Evolutionary conservation across 2,329 filamentous ascomycete genomes (phyloP).

Genomic region (Gnomoniopsis sp.): DNA sequence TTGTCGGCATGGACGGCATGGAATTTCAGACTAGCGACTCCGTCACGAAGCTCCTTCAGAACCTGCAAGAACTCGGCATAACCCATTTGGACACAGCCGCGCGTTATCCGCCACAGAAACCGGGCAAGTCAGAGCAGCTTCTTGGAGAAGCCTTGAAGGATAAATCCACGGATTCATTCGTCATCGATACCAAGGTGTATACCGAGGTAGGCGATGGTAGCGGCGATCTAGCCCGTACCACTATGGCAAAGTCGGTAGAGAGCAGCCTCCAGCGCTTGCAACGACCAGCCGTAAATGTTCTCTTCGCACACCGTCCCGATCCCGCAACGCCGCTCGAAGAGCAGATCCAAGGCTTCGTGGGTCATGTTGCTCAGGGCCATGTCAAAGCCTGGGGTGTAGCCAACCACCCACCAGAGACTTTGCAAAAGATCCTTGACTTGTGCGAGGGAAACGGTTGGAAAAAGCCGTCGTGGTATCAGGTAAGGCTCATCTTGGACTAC

Average conservation of each 20-base stretch:
- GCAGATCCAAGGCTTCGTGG: constrained; percentile 30
- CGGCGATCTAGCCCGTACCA: constrained; percentile 25
- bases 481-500: not conserved
- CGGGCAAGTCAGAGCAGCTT: constrained; percentile 30
- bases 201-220: constrained; percentile 27
- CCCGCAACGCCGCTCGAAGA: constrained; percentile 31
- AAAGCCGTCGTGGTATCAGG: constrained; percentile 37
- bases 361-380: constrained; percentile 28
- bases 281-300: constrained; percentile 27
- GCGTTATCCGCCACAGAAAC: constrained; percentile 30
- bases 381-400: constrained; percentile 35
- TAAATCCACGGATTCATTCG: constrained; percentile 23
- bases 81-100: constrained; percentile 23
- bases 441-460: constrained; percentile 31
- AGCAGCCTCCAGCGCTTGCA: constrained; percentile 28
- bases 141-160: constrained; percentile 28
- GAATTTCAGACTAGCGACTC: constrained; percentile 24
- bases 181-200: constrained; percentile 33
- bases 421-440: constrained; percentile 29
- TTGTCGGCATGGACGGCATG: constrained; percentile 25
- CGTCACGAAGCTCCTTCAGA: constrained; percentile 20
- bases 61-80: constrained; percentile 17
- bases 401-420: constrained; percentile 29
- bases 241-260: constrained; percentile 25
- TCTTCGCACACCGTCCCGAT: constrained; percentile 35